Evolutionary conservation across 768 basidiomycete genomes (phyloP).

Genomic region (Austroboletus festivus): DNA sequence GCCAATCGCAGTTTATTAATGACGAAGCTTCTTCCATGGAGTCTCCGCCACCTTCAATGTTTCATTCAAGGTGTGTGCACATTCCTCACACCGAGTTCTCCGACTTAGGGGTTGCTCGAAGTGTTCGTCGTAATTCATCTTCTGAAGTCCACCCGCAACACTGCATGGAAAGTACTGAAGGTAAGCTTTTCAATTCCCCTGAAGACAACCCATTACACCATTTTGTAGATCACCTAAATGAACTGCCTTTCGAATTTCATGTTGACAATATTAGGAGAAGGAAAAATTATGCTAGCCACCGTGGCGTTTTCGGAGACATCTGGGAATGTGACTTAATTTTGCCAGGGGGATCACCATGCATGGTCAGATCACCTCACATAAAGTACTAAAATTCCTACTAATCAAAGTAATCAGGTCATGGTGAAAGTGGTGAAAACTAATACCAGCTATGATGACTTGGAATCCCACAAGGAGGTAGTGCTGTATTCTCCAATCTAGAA

Average conservation of each 20-base stretch:
- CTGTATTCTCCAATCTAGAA: no score
- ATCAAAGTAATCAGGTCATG: constrained; percentile 12
- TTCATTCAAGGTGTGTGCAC: constrained; percentile 9
- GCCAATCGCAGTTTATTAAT: neutral
- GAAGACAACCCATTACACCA: no score
- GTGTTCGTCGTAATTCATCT: no score
- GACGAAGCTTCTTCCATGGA: constrained; percentile 1
- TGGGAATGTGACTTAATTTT: constrained; percentile 23
- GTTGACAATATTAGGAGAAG: constrained; percentile 5
- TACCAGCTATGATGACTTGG: neutral
- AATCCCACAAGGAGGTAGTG: constrained; percentile 15
- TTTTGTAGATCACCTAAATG: constrained; percentile 6
- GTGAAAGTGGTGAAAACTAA: constrained; percentile 17
- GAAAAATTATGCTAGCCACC: neutral
- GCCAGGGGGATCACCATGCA: neutral
- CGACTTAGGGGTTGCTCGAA: no score
- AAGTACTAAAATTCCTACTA: neutral
- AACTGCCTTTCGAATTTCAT: neutral
- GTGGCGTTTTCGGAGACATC: constrained; percentile 21
- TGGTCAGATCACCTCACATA: constrained; percentile 2
- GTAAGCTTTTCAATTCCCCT: no score
- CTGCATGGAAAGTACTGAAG: no score
- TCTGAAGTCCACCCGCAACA: no score
- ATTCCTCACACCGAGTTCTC: no score
- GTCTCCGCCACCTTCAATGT: constrained; percentile 3